Conservation (phyloP, 2,329 filamentous ascomycete genomes). For the Scolecobasidium constrictum region DNA sequence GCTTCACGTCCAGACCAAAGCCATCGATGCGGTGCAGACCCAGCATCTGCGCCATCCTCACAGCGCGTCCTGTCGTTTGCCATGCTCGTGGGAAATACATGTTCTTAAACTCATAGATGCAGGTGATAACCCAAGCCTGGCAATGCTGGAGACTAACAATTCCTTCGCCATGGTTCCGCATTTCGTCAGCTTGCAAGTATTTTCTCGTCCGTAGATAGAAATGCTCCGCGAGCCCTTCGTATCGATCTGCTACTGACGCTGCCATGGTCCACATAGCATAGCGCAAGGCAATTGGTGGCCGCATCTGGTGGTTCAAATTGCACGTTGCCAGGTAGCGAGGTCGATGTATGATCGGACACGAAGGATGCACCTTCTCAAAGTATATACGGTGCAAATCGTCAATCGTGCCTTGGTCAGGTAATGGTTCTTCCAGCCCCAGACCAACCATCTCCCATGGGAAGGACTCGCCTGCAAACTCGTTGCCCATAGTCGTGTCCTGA, state of each 20-base stretch:
- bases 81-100: constrained; percentile 96
- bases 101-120: constrained; percentile 87
- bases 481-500: constrained; percentile 10
- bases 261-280: constrained; percentile 96
- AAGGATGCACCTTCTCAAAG: constrained; percentile 83
- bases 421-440: constrained; percentile 68
- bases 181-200: constrained; percentile 79
- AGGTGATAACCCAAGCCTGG: constrained; percentile 72
- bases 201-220: constrained; percentile 87
- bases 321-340: constrained; percentile 80
- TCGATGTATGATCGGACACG: constrained; percentile 79
- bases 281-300: constrained; percentile 76
- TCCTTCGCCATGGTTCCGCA: constrained; percentile 83
- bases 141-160: constrained; percentile 79
- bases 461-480: constrained; percentile 15
- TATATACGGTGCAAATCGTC: constrained; percentile 84
- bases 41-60: constrained; percentile 84
- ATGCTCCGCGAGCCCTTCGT: constrained; percentile 64
- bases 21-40: constrained; percentile 82
- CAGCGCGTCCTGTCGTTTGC: constrained; percentile 77
- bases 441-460: constrained; percentile 82
- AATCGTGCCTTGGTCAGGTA: constrained; percentile 69
- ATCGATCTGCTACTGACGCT: constrained; percentile 77
- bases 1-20: constrained; percentile 76
- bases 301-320: constrained; percentile 75